These are phyloP conservation scores for Clavariopsis aquatica DNA, from an alignment of 495 filamentous ascomycete genomes.

Conservation along the genomic window DNA sequence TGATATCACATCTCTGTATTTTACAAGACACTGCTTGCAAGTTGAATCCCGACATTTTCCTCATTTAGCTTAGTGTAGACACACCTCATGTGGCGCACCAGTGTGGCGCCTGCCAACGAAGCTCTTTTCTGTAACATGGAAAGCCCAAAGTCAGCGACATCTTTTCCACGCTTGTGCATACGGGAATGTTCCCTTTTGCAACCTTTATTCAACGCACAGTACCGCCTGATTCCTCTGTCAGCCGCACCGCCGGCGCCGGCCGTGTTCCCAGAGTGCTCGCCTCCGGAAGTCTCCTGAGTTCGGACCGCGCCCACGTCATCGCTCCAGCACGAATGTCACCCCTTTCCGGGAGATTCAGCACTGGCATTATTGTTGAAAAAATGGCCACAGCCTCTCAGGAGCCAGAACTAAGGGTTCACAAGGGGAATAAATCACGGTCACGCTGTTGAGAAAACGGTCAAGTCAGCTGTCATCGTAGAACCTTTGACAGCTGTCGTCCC, in stretches of 20 bases:
- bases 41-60: not conserved
- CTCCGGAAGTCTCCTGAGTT: conserved; percentile 2
- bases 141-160: not conserved
- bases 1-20: too few relatives aligned
- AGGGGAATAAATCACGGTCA: not conserved
- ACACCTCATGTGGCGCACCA: not conserved
- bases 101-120: not conserved
- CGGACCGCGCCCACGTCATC: conserved; percentile 10
- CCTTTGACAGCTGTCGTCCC: not conserved
- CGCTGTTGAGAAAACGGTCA: not conserved
- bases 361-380: not conserved
- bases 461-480: not conserved
- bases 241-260: not conserved
- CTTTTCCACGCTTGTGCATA: not conserved
- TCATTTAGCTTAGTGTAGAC: not conserved
- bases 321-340: not conserved
- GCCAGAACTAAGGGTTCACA: not conserved
- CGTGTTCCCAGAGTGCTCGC: not conserved
- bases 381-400: not conserved
- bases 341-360: not conserved
- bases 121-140: not conserved
- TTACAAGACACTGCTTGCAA: too few relatives aligned
- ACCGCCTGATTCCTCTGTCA: not conserved
- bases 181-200: not conserved
- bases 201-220: not conserved